Evolutionary conservation across 495 filamentous ascomycete species (phyloP).

Genomic region (Schizothecium vesticola): DNA sequence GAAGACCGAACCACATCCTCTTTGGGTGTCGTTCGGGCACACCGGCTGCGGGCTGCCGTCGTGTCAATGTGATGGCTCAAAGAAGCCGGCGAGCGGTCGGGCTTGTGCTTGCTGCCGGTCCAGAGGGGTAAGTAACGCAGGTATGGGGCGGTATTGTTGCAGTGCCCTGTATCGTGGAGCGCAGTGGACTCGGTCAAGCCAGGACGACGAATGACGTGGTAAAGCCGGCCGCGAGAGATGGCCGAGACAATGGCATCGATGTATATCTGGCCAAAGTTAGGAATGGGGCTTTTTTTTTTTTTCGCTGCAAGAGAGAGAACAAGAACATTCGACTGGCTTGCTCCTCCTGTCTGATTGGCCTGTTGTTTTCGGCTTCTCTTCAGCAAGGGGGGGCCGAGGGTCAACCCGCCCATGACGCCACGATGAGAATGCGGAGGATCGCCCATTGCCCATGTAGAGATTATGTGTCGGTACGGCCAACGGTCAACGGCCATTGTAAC

Average conservation of each 20-base stretch:
- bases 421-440: neutral
- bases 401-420: neutral
- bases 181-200: neutral
- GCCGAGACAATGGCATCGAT: neutral
- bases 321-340: neutral
- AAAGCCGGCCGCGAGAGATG: neutral
- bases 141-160: neutral
- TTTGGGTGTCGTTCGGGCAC: neutral
- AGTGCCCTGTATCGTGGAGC: neutral
- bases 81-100: neutral
- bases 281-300: neutral
- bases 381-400: neutral
- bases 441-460: neutral
- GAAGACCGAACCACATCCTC: neutral
- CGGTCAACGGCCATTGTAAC: neutral
- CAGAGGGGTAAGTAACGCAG: neutral
- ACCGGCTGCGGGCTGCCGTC: constrained; percentile 18
- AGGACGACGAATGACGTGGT: neutral
- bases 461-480: neutral
- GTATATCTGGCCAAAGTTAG: neutral
- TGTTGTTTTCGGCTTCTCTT: neutral
- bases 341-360: constrained; percentile 8
- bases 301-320: neutral
- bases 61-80: neutral
- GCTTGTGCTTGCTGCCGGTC: neutral